Evolutionary conservation across 768 basidiomycete species (phyloP), one percentile per base, ranked within the genome.

Genomic region (Xerocomus spinulosus): DNA sequence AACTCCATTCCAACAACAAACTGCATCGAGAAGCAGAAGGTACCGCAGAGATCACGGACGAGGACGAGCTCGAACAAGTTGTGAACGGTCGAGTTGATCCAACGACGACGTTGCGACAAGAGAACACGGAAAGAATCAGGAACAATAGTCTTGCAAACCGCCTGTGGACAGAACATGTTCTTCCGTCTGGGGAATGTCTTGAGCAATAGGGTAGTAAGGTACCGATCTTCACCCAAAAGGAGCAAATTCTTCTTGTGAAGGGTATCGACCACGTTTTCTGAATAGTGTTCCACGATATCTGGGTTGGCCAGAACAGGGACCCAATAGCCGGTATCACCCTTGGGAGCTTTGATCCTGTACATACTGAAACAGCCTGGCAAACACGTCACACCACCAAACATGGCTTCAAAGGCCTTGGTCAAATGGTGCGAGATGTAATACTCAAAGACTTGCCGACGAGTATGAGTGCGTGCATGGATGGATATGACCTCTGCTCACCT

Each of bases 11-110:
- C 93, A 29, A 95, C 92, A 56, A 97, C 92, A 63, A 97, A 97
- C 74, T 96, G 94, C 95, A 97, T 97, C 10, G 92, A 94, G 81
- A 99, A 98, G 74, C 96, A 99, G 84, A 98, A 99, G 3, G 94
- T 97, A 39, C 96, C 96, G 57, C 95, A 99, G n/a, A 98, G 81
- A 68, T 99, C 96, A 20, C 94, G 83, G 21, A 99, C 95, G 42
- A 97, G 78, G 26, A 98, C 70, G 49, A 99, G 76, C 64, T 98
- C 95, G n/a, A 88, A 86, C 35, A 98, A 74, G 61, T 99, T 99
- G 73, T 99, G 96, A 32, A 98, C 85, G 0, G 95, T 99, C 48
- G 94, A 97, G 73, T 98, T 99, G 73, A 99, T 99, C 96, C 96
- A 99, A 53, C 96, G 86, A 60, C 95, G 87, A 59, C 96, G 90